Conservation (phyloP, 208 protist species). For the Dictyostelium gargantuum region DNA sequence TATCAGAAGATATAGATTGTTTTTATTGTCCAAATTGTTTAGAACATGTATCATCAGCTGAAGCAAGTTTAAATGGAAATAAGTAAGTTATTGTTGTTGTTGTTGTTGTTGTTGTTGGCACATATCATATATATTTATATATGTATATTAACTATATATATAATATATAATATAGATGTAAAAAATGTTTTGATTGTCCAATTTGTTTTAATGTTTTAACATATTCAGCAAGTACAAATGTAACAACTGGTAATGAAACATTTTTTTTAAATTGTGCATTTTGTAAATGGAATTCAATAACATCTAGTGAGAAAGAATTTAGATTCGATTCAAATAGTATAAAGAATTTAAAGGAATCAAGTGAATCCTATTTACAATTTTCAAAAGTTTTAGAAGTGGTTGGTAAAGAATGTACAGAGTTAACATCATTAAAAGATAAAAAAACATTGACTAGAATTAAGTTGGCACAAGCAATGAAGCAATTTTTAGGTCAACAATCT, state of each 20-base stretch:
- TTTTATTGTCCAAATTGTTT: constrained; percentile 56
- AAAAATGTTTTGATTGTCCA: constrained; percentile 63
- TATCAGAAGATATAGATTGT: constrained; percentile 29
- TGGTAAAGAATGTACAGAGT: not conserved
- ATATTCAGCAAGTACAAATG: not conserved
- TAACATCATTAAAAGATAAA: not conserved
- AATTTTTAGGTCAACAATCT: not conserved
- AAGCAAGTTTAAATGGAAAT: constrained; percentile 39
- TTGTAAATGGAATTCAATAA: constrained; percentile 55
- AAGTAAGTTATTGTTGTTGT: constrained; percentile 1
- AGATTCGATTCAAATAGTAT: not conserved
- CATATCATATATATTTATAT: not conserved
- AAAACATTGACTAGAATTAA: constrained; percentile 7
- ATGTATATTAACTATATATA: not conserved
- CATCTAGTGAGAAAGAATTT: not conserved
- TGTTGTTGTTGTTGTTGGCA: not conserved
- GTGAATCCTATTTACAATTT: not conserved
- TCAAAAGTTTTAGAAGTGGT: not conserved
- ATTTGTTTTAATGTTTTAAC: constrained; percentile 24
- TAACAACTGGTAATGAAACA: not conserved
- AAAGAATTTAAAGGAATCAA: not conserved
- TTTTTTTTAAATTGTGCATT: constrained; percentile 56
- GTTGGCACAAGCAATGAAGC: constrained; percentile 47
- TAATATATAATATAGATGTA: not conserved
- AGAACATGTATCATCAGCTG: not conserved